These are phyloP conservation scores for Jackrogersella minutella DNA, from an alignment of 495 filamentous ascomycete genomes.

Conservation along the genomic window DNA sequence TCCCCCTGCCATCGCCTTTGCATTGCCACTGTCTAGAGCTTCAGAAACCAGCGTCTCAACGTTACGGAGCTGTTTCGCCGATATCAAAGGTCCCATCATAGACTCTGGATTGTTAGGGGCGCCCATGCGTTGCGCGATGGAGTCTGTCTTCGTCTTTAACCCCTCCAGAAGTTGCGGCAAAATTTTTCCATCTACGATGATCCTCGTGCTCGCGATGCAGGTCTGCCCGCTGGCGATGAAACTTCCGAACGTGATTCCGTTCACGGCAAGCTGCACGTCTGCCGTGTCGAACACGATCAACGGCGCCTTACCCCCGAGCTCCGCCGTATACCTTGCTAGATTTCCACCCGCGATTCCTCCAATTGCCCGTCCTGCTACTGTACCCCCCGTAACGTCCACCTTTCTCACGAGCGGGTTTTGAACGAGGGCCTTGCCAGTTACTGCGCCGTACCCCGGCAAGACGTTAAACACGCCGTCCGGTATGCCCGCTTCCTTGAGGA, in stretches of 20 bases:
- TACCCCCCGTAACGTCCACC: slow-evolving; percentile 69
- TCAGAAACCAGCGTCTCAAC: slow-evolving; percentile 49
- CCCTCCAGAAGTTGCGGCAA: slow-evolving; percentile 49
- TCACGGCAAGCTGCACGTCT: slow-evolving; percentile 60
- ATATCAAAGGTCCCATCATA: slow-evolving; percentile 57
- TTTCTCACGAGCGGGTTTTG: slow-evolving; percentile 61
- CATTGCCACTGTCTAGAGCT: slow-evolving; percentile 44
- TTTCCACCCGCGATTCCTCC: slow-evolving; percentile 59
- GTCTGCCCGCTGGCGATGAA: slow-evolving; percentile 69
- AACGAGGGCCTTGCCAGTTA: slow-evolving; percentile 63
- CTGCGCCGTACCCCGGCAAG: slow-evolving; percentile 61
- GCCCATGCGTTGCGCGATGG: slow-evolving; percentile 56
- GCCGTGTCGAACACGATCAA: slow-evolving; percentile 62
- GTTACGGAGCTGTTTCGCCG: slow-evolving; percentile 47
- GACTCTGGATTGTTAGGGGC: slow-evolving; percentile 56
- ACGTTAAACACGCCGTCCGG: slow-evolving; percentile 66
- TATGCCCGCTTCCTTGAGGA: slow-evolving; percentile 63
- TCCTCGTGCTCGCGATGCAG: slow-evolving; percentile 66
- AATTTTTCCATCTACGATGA: slow-evolving; percentile 61
- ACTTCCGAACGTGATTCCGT: slow-evolving; percentile 66
- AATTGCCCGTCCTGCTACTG: slow-evolving; percentile 55
- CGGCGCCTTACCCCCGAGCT: slow-evolving; percentile 69
- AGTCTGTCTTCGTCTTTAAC: slow-evolving; percentile 49
- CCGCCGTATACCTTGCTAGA: slow-evolving; percentile 63
- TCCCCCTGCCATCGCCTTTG: slow-evolving; percentile 48